Evolutionary conservation across 345 rosid species (phyloP).

Genomic region (Hibiscus tridactylites): DNA sequence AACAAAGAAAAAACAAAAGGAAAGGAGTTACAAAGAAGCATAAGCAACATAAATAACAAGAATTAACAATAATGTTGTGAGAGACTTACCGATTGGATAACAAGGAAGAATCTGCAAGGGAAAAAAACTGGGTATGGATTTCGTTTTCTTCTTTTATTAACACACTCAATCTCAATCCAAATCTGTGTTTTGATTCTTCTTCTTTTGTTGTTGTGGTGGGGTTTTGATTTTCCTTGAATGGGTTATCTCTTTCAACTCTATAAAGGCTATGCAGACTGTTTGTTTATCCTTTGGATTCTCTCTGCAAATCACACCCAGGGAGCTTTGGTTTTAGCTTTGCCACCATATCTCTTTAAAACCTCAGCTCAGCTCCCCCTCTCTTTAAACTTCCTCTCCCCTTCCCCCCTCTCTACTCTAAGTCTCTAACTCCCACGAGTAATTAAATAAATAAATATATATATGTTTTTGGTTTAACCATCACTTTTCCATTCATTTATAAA

Average conservation of each 20-base stretch:
- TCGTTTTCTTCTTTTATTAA: background rate
- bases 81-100: constrained; percentile 61
- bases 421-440: background rate
- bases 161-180: constrained; percentile 6
- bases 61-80: constrained; percentile 14
- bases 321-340: constrained; percentile 32
- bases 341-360: constrained; percentile 35
- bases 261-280: background rate
- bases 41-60: background rate
- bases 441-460: background rate
- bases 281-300: constrained; percentile 44
- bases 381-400: background rate
- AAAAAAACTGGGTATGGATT: constrained; percentile 16
- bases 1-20: background rate
- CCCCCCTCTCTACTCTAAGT: background rate
- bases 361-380: constrained; percentile 15
- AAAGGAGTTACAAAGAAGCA: constrained; percentile 9
- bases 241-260: background rate
- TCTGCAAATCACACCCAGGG: constrained; percentile 53
- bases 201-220: background rate
- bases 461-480: too few relatives aligned
- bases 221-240: constrained; percentile 15
- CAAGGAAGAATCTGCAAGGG: constrained; percentile 16
- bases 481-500: too few relatives aligned
- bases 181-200: constrained; percentile 18